Percentiles rank a stretch among this genome's conserved stretches.
Conservation (phyloP, 345 rosid genomes). For the Pistacia vera region DNA sequence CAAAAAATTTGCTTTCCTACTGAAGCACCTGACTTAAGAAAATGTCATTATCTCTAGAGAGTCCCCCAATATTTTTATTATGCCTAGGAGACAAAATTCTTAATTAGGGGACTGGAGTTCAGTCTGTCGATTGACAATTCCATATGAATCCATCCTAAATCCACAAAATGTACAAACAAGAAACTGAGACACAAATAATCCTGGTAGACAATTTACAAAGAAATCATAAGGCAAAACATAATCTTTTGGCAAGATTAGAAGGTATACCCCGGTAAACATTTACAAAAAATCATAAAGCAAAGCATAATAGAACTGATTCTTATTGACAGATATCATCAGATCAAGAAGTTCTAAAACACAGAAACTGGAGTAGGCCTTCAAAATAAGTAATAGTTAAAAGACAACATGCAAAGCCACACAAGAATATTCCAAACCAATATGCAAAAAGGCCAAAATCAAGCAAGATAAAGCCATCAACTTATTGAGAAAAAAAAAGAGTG, state of each 20-base stretch:
- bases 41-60: not conserved
- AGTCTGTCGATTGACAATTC: not conserved
- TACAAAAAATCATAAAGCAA: not conserved
- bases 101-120: not conserved
- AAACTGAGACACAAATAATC: not conserved
- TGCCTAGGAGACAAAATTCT: not conserved
- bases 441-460: not conserved
- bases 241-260: not conserved
- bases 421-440: conserved; percentile 1
- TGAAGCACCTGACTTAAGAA: not conserved
- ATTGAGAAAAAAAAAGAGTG: not conserved
- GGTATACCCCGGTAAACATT: not conserved
- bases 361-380: not conserved
- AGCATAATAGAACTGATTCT: not conserved
- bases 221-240: not conserved
- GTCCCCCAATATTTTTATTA: not conserved
- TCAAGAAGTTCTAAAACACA: not conserved
- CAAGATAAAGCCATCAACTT: not conserved
- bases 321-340: not conserved
- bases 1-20: not conserved
- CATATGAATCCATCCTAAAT: not conserved
- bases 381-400: not conserved
- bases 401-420: conserved; percentile 3
- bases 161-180: not conserved
- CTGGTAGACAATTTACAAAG: too few species aligned